Evolutionary conservation across 2,329 filamentous ascomycete species (phyloP).

Genomic region (Rosellinia necatrix): DNA sequence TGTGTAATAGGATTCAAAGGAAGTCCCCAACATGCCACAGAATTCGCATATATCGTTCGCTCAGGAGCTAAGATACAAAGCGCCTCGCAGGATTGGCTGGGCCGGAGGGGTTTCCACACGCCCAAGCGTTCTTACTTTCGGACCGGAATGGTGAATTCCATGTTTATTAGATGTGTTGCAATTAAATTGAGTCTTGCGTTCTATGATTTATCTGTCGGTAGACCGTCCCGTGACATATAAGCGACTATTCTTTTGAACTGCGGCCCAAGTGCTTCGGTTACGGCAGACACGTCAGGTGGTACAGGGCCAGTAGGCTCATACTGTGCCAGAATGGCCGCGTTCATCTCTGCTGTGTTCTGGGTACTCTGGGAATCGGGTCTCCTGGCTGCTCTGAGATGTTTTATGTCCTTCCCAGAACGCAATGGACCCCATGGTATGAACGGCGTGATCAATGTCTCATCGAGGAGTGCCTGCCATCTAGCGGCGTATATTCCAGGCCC

Average conservation of each 20-base stretch:
- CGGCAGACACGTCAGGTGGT: slow-evolving; percentile 47
- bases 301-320: slow-evolving; percentile 40
- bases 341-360: slow-evolving; percentile 33
- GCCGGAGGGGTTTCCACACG: background rate
- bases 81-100: background rate
- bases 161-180: background rate
- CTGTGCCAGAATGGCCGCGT: slow-evolving; percentile 32
- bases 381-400: slow-evolving; percentile 47
- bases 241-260: slow-evolving; percentile 34
- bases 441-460: slow-evolving; percentile 72
- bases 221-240: slow-evolving; percentile 25
- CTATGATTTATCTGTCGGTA: slow-evolving; percentile 11
- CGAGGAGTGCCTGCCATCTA: slow-evolving; percentile 73
- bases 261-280: slow-evolving; percentile 30
- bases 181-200: background rate
- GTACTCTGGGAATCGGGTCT: slow-evolving; percentile 46
- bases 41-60: background rate
- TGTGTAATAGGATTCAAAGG: no score
- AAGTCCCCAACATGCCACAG: slow-evolving; percentile 1
- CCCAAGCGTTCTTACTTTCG: background rate
- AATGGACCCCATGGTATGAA: slow-evolving; percentile 55
- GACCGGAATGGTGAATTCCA: background rate
- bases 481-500: slow-evolving; percentile 75
- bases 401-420: slow-evolving; percentile 59
- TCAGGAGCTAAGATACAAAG: background rate